These are phyloP conservation scores for Nicotiana sylvestris DNA, from an alignment of 257 asterid genomes.

Conservation along the genomic window DNA sequence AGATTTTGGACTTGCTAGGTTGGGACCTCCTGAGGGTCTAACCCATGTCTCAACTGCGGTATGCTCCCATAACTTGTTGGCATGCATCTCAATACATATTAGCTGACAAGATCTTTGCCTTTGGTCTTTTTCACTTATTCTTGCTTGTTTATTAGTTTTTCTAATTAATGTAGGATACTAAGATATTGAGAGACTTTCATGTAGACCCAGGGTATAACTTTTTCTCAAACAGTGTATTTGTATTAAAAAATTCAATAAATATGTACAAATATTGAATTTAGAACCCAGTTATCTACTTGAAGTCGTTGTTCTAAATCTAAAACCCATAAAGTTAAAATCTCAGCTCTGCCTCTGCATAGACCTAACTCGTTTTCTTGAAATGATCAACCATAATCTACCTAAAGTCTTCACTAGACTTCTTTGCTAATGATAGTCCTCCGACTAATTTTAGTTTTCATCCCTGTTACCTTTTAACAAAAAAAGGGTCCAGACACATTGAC, in stretches of 20 bases:
- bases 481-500: background rate
- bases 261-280: no score
- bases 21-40: conserved; percentile 47
- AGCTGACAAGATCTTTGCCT: background rate
- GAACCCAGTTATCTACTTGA: no score
- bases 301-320: no score
- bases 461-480: background rate
- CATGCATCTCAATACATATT: background rate
- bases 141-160: background rate
- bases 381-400: background rate
- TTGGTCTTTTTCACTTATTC: background rate
- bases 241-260: no score
- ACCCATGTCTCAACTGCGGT: conserved; percentile 59
- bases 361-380: background rate
- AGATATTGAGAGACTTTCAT: background rate
- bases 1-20: conserved; percentile 50
- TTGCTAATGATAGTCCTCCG: background rate
- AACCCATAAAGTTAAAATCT: no score
- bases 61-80: conserved; percentile 7
- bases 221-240: no score
- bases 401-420: background rate
- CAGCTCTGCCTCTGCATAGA: background rate
- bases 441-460: background rate
- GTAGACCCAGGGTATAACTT: background rate
- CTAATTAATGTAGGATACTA: background rate